Base-by-base conservation (phyloP, 2,329 filamentous ascomycete genomes). In the Myriosclerotinia curreyana region DNA sequence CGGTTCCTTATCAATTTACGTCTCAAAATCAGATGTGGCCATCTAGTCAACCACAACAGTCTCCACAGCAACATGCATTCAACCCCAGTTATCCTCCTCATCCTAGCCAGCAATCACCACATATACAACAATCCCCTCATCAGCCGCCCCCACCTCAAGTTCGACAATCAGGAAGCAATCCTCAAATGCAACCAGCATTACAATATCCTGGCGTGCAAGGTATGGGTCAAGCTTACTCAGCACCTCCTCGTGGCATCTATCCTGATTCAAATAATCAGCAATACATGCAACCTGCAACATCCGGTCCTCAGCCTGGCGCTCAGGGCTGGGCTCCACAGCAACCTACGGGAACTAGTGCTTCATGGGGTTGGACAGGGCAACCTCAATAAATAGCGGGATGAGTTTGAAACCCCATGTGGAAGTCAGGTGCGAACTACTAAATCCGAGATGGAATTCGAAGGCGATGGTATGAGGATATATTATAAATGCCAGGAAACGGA, bases 11-110 rank as follows among this genome's bases (percentile, higher is more conserved):
- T 74, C 87, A 83, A 70, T 92, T 90, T 71, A 79, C 80, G 15
- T 81, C 83, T 64, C 80, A 83, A 49, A 79, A 78, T 66, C 85
- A 85, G 72, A 86, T 89, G 80, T 89, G 86, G 86, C 82, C 83
- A 40, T 77, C 77, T 42, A 76, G 77, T 31, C 87, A 90, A 69
- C 82, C 84, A 58, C 85, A 87, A 50, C 88, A 88, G 74, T 80
- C 83, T n/a, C 80, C 84, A 8, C 84, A 82, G 36, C 86, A 89
- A 68, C 63, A 65, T 15, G 25, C 58, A 5, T 65, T 65, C 25
- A 59, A 59, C 42, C 44, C 63, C 38, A 54, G 17, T 36, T 65
- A 65, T n/a, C 42, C 36, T 11, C 40, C 63, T 17, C 59, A 65
- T 51, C 50, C 58, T 34, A 61, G 20, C 36, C 63, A 64, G 40